phyloP scores from a whole-genome alignment of 2,329 filamentous ascomycete species.

The Fusarium sp. region DNA sequence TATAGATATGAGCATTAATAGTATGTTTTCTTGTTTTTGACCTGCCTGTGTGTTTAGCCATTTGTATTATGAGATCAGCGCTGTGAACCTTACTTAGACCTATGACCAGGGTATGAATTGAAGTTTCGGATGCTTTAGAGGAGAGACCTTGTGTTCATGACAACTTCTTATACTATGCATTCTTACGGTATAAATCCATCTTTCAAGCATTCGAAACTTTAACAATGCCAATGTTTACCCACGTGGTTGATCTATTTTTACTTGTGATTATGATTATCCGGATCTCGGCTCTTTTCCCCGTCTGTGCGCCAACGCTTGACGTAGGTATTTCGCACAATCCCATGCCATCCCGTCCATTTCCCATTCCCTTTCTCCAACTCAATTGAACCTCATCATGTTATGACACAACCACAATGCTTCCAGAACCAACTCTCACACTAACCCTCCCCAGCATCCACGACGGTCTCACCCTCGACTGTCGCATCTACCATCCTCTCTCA shows the following conservation, averaged over 20 bases:
- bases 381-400: constrained; percentile 29
- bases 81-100: no score
- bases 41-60: no score
- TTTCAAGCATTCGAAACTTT: no score
- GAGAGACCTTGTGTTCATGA: no score
- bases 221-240: neutral
- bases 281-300: constrained; percentile 24
- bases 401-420: constrained; percentile 58
- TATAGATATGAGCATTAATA: constrained; percentile 33
- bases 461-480: constrained; percentile 78
- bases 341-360: constrained; percentile 7
- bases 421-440: constrained; percentile 71
- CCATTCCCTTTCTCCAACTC: neutral
- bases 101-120: no score
- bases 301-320: constrained; percentile 31
- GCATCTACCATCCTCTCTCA: constrained; percentile 78
- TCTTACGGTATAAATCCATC: no score
- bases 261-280: constrained; percentile 1
- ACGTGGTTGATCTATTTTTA: constrained; percentile 6
- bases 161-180: no score
- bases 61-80: no score
- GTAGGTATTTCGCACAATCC: constrained; percentile 15
- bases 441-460: constrained; percentile 89
- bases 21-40: neutral
- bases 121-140: no score